Evolutionary conservation across 2,329 filamentous ascomycete genomes (phyloP), one percentile per base, ranked within the genome.

Genomic region (Tolypocladium guangdongense): DNA sequence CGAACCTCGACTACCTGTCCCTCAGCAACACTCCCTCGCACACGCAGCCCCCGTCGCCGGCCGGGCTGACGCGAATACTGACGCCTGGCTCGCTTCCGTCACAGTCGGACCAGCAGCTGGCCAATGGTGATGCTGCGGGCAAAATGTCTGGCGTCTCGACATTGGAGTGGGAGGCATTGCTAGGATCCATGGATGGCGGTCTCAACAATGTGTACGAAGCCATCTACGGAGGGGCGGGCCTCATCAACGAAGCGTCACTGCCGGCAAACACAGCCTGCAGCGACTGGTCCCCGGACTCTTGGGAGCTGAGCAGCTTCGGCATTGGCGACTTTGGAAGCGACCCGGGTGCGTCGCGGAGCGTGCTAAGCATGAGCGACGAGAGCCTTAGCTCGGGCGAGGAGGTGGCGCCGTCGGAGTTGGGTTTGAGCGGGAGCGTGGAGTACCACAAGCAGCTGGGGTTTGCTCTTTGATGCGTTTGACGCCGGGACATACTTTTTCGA

Each of bases 181-280:
- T 95, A 2, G 84, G 86, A 4, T 86, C 85, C 24, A 83, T 95
- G 66, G 90, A 95, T 61, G 84, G 84, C 37, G 88, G 88, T 0
- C 80, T 86, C 58, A 82, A 84, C 52, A 95, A 92, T 63, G 86
- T 95, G n/a, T 93, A 89, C 67, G 86, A 90, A 63, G 85, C 84
- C 41, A 89, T 90, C 53, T 90, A 90, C 60, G 87, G 87, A 38
- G 86, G 86, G 0, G 77, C 78, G 11, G 75, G 74, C 47, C 68
- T 73, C 56, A 71, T 70, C 4, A 66, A 77, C 35, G 71, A 75
- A 36, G 72, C 76, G 24, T 69, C 76, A 12, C 68, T 76, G 20
- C 64, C 73, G 0, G 71, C 69, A n/a, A 61, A 68, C 1, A 65
- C 70, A 16, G 64, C 64, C 49, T 63, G 67, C 38, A 67, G 66